Evolutionary conservation across 2,329 filamentous ascomycete genomes (phyloP).

Genomic region (Monosporascus sp.): DNA sequence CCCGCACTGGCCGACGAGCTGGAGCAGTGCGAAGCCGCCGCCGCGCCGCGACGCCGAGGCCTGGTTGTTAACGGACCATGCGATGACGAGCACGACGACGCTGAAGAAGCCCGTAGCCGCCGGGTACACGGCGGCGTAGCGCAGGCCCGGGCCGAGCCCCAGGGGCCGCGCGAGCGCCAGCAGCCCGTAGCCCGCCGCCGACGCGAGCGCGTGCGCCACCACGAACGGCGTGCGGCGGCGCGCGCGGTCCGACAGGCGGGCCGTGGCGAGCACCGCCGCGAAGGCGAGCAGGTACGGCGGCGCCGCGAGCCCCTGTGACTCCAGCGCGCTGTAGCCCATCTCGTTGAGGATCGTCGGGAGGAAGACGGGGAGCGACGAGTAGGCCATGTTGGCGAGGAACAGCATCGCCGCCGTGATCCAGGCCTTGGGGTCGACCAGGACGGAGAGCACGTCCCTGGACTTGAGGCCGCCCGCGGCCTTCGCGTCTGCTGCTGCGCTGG

Average conservation of each 20-base stretch:
- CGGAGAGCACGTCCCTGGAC: slow-evolving; percentile 51
- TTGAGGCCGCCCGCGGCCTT: slow-evolving; percentile 37
- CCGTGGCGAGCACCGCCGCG: slow-evolving; percentile 63
- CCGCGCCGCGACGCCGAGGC: slow-evolving; percentile 63
- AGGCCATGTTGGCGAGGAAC: slow-evolving; percentile 83
- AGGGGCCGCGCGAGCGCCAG: slow-evolving; percentile 54
- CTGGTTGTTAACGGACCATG: slow-evolving; percentile 88
- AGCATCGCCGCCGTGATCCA: slow-evolving; percentile 80
- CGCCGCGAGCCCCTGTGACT: slow-evolving; percentile 73
- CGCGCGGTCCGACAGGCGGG: slow-evolving; percentile 64
- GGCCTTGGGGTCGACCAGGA: slow-evolving; percentile 60
- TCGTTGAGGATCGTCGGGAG: slow-evolving; percentile 73
- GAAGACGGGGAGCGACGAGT: slow-evolving; percentile 83
- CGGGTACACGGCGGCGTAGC: slow-evolving; percentile 75
- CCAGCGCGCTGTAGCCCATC: slow-evolving; percentile 66
- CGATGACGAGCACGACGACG: slow-evolving; percentile 77
- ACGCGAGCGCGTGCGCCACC: slow-evolving; percentile 63
- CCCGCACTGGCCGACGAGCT: slow-evolving; percentile 76
- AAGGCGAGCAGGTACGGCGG: slow-evolving; percentile 80
- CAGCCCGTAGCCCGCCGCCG: slow-evolving; percentile 54
- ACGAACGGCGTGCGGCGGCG: slow-evolving; percentile 62
- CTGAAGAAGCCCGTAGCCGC: slow-evolving; percentile 78
- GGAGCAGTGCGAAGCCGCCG: slow-evolving; percentile 73
- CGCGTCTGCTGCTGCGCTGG: slow-evolving; percentile 16
- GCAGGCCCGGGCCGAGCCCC: slow-evolving; percentile 39